phyloP scores from a whole-genome alignment of 495 filamentous ascomycete species.

The Glonium stellatum region DNA sequence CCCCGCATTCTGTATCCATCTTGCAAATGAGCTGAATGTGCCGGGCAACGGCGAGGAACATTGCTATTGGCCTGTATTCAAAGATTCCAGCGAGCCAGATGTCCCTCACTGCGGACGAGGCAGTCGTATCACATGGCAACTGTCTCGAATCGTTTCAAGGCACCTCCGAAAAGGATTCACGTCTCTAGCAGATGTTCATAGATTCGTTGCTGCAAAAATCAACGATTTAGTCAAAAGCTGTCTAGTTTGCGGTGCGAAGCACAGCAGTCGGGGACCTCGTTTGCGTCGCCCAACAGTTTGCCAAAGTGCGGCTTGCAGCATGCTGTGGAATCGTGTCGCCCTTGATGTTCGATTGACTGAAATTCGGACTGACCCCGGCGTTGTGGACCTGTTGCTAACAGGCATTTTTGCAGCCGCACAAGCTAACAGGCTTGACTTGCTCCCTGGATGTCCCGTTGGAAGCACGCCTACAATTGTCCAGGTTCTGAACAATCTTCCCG shows the following conservation, averaged over 20 bases:
- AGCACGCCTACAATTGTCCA: conserved; percentile 1
- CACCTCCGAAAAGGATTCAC: conserved; percentile 10
- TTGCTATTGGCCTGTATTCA: conserved; percentile 7
- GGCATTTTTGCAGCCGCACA: conserved; percentile 24
- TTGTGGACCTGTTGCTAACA: conserved; percentile 26
- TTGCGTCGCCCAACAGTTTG: conserved; percentile 28
- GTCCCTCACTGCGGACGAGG: conserved; percentile 3
- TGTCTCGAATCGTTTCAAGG: conserved; percentile 17
- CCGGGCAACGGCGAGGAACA: conserved; percentile 6
- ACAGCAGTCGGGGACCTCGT: conserved; percentile 1
- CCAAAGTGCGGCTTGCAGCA: conserved; percentile 5
- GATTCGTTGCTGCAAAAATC: conserved; percentile 5
- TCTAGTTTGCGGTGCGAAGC: conserved; percentile 24
- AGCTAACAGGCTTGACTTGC: conserved; percentile 17
- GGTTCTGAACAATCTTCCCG: conserved; percentile 24
- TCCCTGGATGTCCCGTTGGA: conserved; percentile 29
- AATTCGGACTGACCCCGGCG: conserved; percentile 16
- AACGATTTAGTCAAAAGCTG: conserved; percentile 15
- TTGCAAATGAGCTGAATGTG: conserved; percentile 15
- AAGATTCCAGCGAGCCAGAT: conserved; percentile 3
- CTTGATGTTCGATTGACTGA: conserved; percentile 23
- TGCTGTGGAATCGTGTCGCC: conserved; percentile 10
- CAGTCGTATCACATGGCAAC: conserved; percentile 20
- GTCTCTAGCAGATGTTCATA: conserved; percentile 10
- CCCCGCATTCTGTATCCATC: conserved; percentile 28